Evolutionary conservation across 192 early-diverging fungal species (phyloP).

Genomic region (Chytriomyces sp.): DNA sequence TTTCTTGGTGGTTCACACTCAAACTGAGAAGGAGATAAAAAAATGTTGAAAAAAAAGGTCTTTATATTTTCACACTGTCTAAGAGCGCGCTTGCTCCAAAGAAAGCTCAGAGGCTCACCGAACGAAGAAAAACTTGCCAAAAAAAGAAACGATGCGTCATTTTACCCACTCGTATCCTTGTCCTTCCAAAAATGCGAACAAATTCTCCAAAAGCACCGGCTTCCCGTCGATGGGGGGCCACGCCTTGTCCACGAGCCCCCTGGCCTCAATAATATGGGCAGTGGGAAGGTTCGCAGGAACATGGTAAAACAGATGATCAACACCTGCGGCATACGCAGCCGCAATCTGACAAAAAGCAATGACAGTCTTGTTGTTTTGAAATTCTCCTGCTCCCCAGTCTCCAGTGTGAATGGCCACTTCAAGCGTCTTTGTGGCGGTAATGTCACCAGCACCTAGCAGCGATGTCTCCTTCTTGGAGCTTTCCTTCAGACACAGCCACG

Average conservation of each 20-base stretch:
- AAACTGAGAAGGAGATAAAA: too few species aligned
- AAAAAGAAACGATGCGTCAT: too few species aligned
- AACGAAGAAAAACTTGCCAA: too few species aligned
- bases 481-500: conserved; percentile 13
- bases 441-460: too few species aligned
- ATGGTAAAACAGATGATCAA: conserved; percentile 29
- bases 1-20: neutral
- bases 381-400: conserved; percentile 42
- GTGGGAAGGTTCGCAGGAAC: neutral
- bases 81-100: too few species aligned
- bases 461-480: neutral
- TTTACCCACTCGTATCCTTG: neutral
- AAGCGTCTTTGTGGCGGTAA: neutral
- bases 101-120: too few species aligned
- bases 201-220: neutral
- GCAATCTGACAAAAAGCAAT: conserved; percentile 42
- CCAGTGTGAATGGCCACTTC: conserved; percentile 36
- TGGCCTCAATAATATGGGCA: neutral
- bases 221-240: neutral
- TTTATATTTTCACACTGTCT: too few species aligned
- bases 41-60: too few species aligned
- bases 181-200: conserved; percentile 9
- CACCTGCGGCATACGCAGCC: conserved; percentile 33
- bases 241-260: neutral
- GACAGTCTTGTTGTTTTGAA: conserved; percentile 30